These are phyloP conservation scores for Fistulifera pelliculosa DNA, from an alignment of 108 stramenopile species.

Conservation along the genomic window DNA sequence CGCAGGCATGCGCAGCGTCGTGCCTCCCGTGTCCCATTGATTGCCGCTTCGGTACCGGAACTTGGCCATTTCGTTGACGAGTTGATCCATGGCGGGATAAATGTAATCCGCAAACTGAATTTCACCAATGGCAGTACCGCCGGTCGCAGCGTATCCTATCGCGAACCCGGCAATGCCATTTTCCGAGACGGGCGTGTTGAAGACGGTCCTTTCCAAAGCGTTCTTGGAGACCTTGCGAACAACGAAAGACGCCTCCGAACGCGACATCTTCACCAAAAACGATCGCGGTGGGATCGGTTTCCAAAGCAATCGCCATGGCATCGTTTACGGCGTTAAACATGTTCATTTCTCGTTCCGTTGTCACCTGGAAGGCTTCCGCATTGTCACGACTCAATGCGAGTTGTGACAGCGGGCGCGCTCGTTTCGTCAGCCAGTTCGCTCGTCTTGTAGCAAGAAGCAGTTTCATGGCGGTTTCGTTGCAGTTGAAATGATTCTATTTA, in stretches of 20 bases:
- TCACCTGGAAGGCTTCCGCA: too few species aligned
- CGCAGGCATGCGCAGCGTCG: slow-evolving; percentile 87
- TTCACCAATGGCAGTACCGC: slow-evolving; percentile 95
- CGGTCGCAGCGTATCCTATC: slow-evolving; percentile 91
- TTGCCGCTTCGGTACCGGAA: slow-evolving; percentile 90
- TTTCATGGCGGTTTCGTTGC: too few species aligned
- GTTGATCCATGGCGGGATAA: slow-evolving; percentile 95
- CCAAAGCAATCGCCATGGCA: slow-evolving; percentile 55
- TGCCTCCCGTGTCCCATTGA: slow-evolving; percentile 95
- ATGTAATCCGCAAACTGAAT: slow-evolving; percentile 92
- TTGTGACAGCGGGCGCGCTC: too few species aligned
- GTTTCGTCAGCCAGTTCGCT: too few species aligned
- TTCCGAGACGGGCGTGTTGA: slow-evolving; percentile 92
- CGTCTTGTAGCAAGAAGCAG: too few species aligned
- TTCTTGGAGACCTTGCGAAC: slow-evolving; percentile 51
- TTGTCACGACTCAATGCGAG: too few species aligned
- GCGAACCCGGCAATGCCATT: slow-evolving; percentile 92
- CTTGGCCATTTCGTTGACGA: slow-evolving; percentile 97
- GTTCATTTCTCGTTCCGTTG: slow-evolving; percentile 53
- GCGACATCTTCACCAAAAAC: slow-evolving; percentile 97
- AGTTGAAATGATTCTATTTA: too few species aligned
- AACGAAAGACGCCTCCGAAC: slow-evolving; percentile 98
- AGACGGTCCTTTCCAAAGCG: slow-evolving; percentile 85
- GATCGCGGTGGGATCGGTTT: slow-evolving; percentile 65
- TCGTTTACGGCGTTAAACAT: slow-evolving; percentile 75